Evolutionary conservation across 1,139 yeast genomes (phyloP).

Genomic region (Pichia sp.): DNA sequence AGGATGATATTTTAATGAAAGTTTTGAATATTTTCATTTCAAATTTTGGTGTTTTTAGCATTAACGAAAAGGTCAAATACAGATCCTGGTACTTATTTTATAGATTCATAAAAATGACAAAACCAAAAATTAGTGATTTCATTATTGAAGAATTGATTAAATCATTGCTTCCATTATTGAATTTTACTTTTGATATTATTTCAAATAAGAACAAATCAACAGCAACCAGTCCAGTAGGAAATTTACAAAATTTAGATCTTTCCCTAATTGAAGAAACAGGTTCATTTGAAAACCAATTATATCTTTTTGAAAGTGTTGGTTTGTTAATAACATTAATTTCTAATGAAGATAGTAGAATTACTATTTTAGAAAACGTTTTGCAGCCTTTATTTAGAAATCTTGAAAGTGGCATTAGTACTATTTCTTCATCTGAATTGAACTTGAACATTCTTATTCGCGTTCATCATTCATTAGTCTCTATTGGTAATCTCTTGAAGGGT

Average conservation of each 20-base stretch:
- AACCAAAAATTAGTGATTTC: conserved; percentile 51
- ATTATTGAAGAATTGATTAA: conserved; percentile 46
- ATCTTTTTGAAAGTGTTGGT: conserved; percentile 79
- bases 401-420: conserved; percentile 54
- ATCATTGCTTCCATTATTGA: conserved; percentile 27
- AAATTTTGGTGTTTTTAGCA: conserved; percentile 73
- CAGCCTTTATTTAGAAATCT: conserved; percentile 74
- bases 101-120: conserved; percentile 72
- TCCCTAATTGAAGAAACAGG: conserved; percentile 48
- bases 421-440: conserved; percentile 28
- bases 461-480: conserved; percentile 81
- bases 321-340: conserved; percentile 49
- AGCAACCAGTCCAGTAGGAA: neutral
- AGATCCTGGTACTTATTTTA: conserved; percentile 90
- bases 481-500: conserved; percentile 87
- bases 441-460: conserved; percentile 58
- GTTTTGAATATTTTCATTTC: conserved; percentile 75
- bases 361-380: conserved; percentile 55
- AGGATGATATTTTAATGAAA: conserved; percentile 50
- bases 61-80: conserved; percentile 63
- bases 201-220: conserved; percentile 19
- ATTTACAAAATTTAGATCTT: conserved; percentile 23
- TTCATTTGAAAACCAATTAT: conserved; percentile 70
- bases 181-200: conserved; percentile 21
- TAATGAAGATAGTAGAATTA: conserved; percentile 35